These are phyloP conservation scores for Neurospora sp. DNA, from an alignment of 495 filamentous ascomycete genomes.

Conservation along the genomic window DNA sequence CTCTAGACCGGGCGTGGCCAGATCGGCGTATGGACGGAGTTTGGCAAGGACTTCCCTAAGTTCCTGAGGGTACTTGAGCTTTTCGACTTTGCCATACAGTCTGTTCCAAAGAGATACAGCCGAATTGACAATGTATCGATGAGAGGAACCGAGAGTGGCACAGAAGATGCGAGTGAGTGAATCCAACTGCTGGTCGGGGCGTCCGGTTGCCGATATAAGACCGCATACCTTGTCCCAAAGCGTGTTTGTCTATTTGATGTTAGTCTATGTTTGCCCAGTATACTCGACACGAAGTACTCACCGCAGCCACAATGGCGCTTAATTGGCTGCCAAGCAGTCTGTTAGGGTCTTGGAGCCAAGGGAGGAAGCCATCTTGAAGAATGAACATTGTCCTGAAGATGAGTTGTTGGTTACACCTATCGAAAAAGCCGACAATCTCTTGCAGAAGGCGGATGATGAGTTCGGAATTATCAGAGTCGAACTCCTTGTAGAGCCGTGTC, in stretches of 20 bases:
- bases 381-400: constrained; percentile 33
- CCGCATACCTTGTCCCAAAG: constrained; percentile 33
- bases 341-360: constrained; percentile 51
- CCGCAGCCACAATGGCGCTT: constrained; percentile 19
- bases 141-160: constrained; percentile 38
- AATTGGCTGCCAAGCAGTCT: constrained; percentile 24
- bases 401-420: constrained; percentile 27
- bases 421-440: constrained; percentile 26
- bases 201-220: constrained; percentile 17
- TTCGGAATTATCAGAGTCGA: constrained; percentile 15
- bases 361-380: constrained; percentile 47
- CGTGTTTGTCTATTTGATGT: constrained; percentile 22
- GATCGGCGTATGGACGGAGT: constrained; percentile 29
- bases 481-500: constrained; percentile 30
- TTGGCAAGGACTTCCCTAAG: constrained; percentile 29
- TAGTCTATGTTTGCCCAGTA: constrained; percentile 3
- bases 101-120: constrained; percentile 34
- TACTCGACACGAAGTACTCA: constrained; percentile 17
- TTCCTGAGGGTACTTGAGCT: constrained; percentile 32
- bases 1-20: constrained; percentile 31
- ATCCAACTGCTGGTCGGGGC: constrained; percentile 27
- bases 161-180: constrained; percentile 30
- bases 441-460: constrained; percentile 19
- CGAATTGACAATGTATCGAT: constrained; percentile 31
- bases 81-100: constrained; percentile 24